Conservation (phyloP, 1,284 basidiomycete genomes). For the Golubevia pallescens region DNA sequence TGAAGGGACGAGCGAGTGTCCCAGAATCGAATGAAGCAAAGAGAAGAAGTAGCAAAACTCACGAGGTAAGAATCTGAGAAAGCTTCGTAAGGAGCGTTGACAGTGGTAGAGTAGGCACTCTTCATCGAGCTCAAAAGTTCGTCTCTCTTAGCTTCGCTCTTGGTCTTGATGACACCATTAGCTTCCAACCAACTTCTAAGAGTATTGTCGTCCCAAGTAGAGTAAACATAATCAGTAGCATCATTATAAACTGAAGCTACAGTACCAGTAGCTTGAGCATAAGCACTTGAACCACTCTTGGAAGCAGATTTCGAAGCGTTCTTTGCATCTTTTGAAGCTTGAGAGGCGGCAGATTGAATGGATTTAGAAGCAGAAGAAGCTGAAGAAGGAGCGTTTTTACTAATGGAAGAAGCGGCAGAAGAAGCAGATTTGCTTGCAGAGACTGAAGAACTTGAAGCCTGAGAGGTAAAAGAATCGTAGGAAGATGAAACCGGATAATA, state of each 20-base stretch:
- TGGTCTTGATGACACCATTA: conserved; percentile 46
- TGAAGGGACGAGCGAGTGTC: too few species aligned
- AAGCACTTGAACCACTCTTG: conserved; percentile 32
- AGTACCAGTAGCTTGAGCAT: conserved; percentile 34
- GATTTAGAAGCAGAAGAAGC: conserved; percentile 8
- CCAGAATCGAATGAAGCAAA: neutral
- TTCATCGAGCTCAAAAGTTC: conserved; percentile 40
- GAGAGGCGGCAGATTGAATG: conserved; percentile 3
- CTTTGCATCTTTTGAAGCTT: conserved; percentile 8
- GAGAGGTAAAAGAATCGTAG: conserved; percentile 23
- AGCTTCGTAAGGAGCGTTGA: conserved; percentile 51
- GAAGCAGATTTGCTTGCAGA: conserved; percentile 19
- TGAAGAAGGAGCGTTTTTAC: conserved; percentile 15
- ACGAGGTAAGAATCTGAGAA: conserved; percentile 52
- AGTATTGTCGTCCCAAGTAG: conserved; percentile 49
- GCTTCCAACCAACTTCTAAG: conserved; percentile 43
- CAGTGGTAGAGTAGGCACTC: conserved; percentile 40
- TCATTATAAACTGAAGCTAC: conserved; percentile 21
- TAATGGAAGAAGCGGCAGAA: conserved; percentile 30
- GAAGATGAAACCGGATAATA: conserved; percentile 40
- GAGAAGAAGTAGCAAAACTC: conserved; percentile 5
- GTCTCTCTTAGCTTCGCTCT: conserved; percentile 39
- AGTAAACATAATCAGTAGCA: conserved; percentile 58
- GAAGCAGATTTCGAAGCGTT: conserved; percentile 20
- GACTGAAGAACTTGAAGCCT: conserved; percentile 33